Percentiles rank a stretch among this genome's conserved stretches.
Conservation (phyloP, 2,329 filamentous ascomycete species). For the Lecanicillium sp. region DNA sequence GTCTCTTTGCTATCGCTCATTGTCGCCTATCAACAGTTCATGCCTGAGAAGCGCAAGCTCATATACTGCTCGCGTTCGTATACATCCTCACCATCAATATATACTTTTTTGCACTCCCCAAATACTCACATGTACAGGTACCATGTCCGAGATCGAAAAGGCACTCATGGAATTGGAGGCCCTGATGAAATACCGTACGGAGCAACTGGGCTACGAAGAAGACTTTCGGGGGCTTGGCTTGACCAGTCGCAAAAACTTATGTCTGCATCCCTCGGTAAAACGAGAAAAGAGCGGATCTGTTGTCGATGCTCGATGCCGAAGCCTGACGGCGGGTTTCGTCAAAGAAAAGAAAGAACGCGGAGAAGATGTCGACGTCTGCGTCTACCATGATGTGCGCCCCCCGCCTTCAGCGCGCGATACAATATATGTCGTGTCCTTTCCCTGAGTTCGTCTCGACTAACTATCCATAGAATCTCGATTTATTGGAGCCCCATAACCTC, state of each 20-base stretch:
- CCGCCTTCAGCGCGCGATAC: neutral
- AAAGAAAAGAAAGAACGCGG: constrained; percentile 96
- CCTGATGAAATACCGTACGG: constrained; percentile 88
- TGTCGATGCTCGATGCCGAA: constrained; percentile 93
- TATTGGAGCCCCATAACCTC: constrained; percentile 89
- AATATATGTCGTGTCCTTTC: neutral
- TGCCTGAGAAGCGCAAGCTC: constrained; percentile 87
- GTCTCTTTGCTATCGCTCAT: constrained; percentile 93
- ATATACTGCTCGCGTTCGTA: constrained; percentile 90
- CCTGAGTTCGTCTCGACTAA: constrained; percentile 5
- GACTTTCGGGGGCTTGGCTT: constrained; percentile 89
- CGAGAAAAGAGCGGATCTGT: constrained; percentile 91
- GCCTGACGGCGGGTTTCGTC: constrained; percentile 91
- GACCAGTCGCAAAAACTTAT: constrained; percentile 95
- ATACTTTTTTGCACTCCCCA: neutral
- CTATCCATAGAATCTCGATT: constrained; percentile 69
- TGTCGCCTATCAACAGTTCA: constrained; percentile 91
- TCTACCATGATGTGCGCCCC: constrained; percentile 77
- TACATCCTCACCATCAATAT: neutral
- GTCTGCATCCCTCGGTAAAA: constrained; percentile 92
- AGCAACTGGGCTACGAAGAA: constrained; percentile 84
- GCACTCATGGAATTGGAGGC: constrained; percentile 85
- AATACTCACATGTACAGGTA: constrained; percentile 43
- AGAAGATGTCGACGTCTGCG: constrained; percentile 87
- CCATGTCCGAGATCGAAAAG: constrained; percentile 99